Conservation (phyloP, 768 basidiomycete species). For the Pulveroboletus sp. region DNA sequence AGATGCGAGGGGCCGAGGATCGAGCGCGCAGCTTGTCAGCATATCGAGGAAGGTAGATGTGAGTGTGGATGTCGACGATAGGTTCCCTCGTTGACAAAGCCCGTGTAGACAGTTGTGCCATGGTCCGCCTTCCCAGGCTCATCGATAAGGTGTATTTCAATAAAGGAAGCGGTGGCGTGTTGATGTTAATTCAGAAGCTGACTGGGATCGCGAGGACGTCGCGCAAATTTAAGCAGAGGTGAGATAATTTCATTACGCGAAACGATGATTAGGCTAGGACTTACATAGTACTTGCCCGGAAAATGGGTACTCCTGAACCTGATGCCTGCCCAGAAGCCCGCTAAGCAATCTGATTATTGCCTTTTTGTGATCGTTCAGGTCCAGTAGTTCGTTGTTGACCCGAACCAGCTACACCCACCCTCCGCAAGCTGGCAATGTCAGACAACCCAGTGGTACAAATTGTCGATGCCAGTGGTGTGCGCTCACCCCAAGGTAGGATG, state of each 20-base stretch:
- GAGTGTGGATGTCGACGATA: slow-evolving; percentile 81
- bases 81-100: slow-evolving; percentile 28
- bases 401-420: not conserved
- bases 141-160: slow-evolving; percentile 24
- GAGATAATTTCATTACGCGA: slow-evolving; percentile 17
- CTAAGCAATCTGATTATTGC: slow-evolving; percentile 6
- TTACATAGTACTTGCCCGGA: slow-evolving; percentile 15
- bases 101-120: slow-evolving; percentile 24
- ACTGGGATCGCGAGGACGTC: slow-evolving; percentile 4
- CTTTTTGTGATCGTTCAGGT: slow-evolving; percentile 2
- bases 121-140: slow-evolving; percentile 22
- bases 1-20: slow-evolving; percentile 61
- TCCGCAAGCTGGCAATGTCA: too few relatives aligned
- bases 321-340: not conserved
- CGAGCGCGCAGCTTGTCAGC: slow-evolving; percentile 64
- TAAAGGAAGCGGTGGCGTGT: slow-evolving; percentile 6
- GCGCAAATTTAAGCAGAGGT: too few relatives aligned
- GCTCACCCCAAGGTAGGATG: slow-evolving; percentile 19
- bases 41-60: slow-evolving; percentile 81
- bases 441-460: slow-evolving; percentile 3
- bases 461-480: not conserved
- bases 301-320: too few relatives aligned
- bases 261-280: slow-evolving; percentile 1
- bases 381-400: not conserved
- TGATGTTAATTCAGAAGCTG: slow-evolving; percentile 11